These are phyloP conservation scores for Epicoccum sorghinum DNA, from an alignment of 2,329 filamentous ascomycete genomes.

Conservation along the genomic window DNA sequence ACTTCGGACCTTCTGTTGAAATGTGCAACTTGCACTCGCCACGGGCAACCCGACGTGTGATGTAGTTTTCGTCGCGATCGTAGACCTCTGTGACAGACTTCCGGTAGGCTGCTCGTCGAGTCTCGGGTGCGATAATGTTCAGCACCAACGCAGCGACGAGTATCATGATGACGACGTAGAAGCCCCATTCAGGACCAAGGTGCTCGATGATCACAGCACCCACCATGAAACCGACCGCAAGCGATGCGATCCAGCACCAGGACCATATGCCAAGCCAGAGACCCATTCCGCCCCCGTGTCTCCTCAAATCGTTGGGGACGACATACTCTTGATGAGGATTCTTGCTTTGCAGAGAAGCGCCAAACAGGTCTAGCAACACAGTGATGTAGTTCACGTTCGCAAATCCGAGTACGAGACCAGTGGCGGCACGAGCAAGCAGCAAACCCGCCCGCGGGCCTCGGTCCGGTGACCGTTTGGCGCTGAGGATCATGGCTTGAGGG, in stretches of 20 bases:
- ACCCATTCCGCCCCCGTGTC: conserved; percentile 79
- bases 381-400: conserved; percentile 78
- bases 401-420: conserved; percentile 74
- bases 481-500: conserved; percentile 73
- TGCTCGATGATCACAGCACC: conserved; percentile 71
- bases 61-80: conserved; percentile 53
- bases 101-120: conserved; percentile 71
- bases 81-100: conserved; percentile 68
- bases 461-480: conserved; percentile 61
- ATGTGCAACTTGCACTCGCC: conserved; percentile 81
- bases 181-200: conserved; percentile 72
- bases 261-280: conserved; percentile 71
- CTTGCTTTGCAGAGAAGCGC: conserved; percentile 73
- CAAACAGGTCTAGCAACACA: conserved; percentile 75
- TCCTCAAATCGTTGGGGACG: conserved; percentile 69
- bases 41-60: conserved; percentile 63
- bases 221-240: conserved; percentile 73
- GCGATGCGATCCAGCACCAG: conserved; percentile 75
- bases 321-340: conserved; percentile 76
- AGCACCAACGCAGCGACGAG: conserved; percentile 69
- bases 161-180: conserved; percentile 74
- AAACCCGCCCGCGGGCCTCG: conserved; percentile 65
- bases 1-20: conserved; percentile 71
- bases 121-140: conserved; percentile 75
- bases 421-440: conserved; percentile 67